Percentiles rank a stretch among this genome's conserved stretches.
phyloP scores from a whole-genome alignment of 768 basidiomycete genomes.

The Boletus vermiculosoides region DNA sequence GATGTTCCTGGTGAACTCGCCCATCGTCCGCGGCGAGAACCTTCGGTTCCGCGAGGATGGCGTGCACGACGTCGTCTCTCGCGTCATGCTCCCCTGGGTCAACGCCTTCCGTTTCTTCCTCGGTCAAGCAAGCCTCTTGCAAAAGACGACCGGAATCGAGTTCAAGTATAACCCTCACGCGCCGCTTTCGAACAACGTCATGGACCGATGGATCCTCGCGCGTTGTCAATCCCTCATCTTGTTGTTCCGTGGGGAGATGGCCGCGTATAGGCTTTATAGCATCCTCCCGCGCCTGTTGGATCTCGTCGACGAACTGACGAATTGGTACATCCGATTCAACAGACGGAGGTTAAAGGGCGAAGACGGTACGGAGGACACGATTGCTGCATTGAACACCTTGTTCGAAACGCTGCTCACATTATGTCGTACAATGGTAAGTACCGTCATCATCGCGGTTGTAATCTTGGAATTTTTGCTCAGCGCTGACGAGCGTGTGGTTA shows the following conservation, averaged over 20 bases:
- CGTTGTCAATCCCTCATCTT: constrained; percentile 96
- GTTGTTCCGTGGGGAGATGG: constrained; percentile 92
- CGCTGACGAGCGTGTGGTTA: constrained; percentile 1
- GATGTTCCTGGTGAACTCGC: constrained; percentile 99
- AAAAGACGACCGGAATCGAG: constrained; percentile 71
- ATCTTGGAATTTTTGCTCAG: background rate
- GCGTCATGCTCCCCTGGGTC: constrained; percentile 97
- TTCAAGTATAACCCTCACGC: constrained; percentile 91
- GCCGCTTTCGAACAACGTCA: constrained; percentile 83
- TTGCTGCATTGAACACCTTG: constrained; percentile 87
- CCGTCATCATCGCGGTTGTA: background rate
- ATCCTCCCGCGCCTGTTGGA: constrained; percentile 93
- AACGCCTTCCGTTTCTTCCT: constrained; percentile 99
- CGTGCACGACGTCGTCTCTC: constrained; percentile 92
- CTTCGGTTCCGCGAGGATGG: constrained; percentile 98
- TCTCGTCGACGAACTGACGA: constrained; percentile 94
- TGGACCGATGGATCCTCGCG: constrained; percentile 98
- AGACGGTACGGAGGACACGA: constrained; percentile 84
- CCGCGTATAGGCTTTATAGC: constrained; percentile 94
- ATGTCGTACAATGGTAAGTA: constrained; percentile 87
- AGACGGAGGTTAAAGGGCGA: constrained; percentile 94
- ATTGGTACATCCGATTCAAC: constrained; percentile 99
- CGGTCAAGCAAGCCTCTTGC: constrained; percentile 84
- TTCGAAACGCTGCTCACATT: constrained; percentile 95
- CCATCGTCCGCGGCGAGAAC: constrained; percentile 96